Percentiles rank a stretch among this genome's conserved stretches.
These are phyloP conservation scores for Colletotrichum aenigma DNA, from an alignment of 2,329 filamentous ascomycete species.

Conservation along the genomic window DNA sequence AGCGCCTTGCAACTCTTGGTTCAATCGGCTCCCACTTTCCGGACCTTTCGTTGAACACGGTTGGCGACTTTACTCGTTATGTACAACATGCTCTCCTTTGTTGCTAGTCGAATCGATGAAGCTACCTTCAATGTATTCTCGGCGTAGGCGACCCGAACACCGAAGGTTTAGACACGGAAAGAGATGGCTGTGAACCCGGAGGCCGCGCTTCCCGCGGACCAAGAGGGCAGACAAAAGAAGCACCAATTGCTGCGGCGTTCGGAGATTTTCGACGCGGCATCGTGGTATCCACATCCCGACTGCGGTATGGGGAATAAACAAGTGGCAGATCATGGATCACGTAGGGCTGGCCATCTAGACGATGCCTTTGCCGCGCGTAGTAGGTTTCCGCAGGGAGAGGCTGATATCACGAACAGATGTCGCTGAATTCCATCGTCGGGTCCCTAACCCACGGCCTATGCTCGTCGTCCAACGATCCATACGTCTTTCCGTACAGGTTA, in stretches of 20 bases:
- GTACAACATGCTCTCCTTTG: not conserved
- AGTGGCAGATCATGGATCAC: not conserved
- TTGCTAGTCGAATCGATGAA: not conserved
- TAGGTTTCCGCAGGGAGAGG: not conserved
- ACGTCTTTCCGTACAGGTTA: conserved; percentile 35
- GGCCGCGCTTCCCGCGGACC: not conserved
- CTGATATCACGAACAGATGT: not conserved
- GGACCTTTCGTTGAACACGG: not conserved
- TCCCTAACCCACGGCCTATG: conserved; percentile 36
- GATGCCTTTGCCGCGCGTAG: not conserved
- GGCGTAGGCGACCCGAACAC: not conserved
- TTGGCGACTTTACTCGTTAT: not conserved
- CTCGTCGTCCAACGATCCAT: conserved; percentile 36
- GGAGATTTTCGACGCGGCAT: not conserved
- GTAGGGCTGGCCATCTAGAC: not conserved
- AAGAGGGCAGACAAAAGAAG: not conserved
- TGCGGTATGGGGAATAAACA: not conserved
- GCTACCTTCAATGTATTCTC: not conserved
- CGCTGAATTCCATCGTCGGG: not conserved
- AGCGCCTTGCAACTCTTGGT: not conserved
- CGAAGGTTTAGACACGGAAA: not conserved
- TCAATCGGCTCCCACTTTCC: not conserved
- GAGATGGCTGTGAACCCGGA: not conserved
- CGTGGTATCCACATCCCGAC: not conserved
- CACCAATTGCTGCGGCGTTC: not conserved